A percentile compares a stretch with the other conserved stretches of the same genome.
Conservation (phyloP, 1,284 basidiomycete genomes). For the Schizopora paradoxa region DNA sequence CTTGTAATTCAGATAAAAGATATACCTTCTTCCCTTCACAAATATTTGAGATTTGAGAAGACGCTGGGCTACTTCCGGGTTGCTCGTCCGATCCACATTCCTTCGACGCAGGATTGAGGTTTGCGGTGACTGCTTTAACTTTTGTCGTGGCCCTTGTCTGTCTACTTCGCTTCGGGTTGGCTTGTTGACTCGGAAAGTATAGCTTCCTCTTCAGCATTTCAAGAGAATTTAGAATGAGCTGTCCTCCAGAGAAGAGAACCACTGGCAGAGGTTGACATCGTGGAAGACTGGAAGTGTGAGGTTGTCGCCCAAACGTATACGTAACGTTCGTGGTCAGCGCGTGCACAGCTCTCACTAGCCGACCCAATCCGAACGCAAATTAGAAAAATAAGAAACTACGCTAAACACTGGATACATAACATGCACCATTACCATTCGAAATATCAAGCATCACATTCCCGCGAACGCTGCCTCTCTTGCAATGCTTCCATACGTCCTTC, state of each 20-base stretch:
- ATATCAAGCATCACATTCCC: not conserved
- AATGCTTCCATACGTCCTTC: conserved; percentile 31
- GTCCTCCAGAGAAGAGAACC: too few relatives aligned
- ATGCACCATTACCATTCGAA: not conserved
- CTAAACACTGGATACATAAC: not conserved
- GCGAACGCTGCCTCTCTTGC: conserved; percentile 4
- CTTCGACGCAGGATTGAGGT: too few relatives aligned
- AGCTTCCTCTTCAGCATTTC: not conserved
- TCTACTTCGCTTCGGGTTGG: too few relatives aligned
- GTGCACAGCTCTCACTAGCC: not conserved
- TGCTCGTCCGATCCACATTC: too few relatives aligned
- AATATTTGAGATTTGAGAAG: too few relatives aligned
- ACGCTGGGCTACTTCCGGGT: too few relatives aligned
- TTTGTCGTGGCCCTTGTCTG: too few relatives aligned
- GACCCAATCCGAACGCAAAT: not conserved
- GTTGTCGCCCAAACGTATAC: not conserved
- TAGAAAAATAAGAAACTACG: not conserved
- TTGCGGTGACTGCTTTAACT: too few relatives aligned
- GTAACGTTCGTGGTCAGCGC: not conserved
- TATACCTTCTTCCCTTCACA: too few relatives aligned
- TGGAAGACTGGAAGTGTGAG: not conserved
- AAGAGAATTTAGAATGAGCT: not conserved
- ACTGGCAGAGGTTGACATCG: too few relatives aligned
- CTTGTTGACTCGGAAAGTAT: too few relatives aligned
- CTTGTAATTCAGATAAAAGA: too few relatives aligned